Evolutionary conservation across 495 filamentous ascomycete genomes (phyloP).

Genomic region (Friedmanniomyces simplex): DNA sequence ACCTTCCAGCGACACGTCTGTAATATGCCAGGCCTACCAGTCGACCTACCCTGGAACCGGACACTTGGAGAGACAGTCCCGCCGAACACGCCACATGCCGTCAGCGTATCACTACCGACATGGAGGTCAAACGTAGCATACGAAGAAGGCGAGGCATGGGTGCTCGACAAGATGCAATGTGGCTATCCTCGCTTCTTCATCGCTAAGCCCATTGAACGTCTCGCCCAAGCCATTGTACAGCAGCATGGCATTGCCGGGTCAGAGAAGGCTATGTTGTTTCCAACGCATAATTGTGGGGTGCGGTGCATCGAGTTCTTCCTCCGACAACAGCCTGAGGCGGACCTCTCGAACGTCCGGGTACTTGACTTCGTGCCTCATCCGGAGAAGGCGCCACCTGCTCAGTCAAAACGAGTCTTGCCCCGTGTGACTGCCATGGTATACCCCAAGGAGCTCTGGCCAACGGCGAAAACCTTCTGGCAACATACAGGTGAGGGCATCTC

Average conservation of each 20-base stretch:
- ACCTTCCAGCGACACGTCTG: background rate
- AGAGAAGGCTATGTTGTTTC: constrained; percentile 71
- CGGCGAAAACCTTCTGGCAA: constrained; percentile 91
- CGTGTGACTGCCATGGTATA: constrained; percentile 63
- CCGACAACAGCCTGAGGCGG: constrained; percentile 40
- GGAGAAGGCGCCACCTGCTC: constrained; percentile 26
- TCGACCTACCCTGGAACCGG: constrained; percentile 11
- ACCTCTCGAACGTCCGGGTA: constrained; percentile 45
- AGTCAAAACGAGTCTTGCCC: constrained; percentile 23
- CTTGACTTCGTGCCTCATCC: constrained; percentile 52
- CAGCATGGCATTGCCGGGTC: constrained; percentile 45
- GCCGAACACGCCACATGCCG: constrained; percentile 42
- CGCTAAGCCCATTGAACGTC: constrained; percentile 66
- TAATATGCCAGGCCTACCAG: constrained; percentile 11
- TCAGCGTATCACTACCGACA: constrained; percentile 91
- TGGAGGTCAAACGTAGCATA: constrained; percentile 87
- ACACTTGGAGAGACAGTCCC: constrained; percentile 23
- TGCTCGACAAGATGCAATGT: constrained; percentile 71
- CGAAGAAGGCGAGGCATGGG: constrained; percentile 83
- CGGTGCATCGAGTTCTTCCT: constrained; percentile 64
- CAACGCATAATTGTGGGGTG: constrained; percentile 52
- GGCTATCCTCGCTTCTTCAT: constrained; percentile 91
- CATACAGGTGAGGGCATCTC: constrained; percentile 93
- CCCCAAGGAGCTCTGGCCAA: constrained; percentile 48
- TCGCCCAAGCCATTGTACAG: constrained; percentile 56